phyloP scores from a whole-genome alignment of 352 stramenopile species.

The Blastocystis hominis region DNA sequence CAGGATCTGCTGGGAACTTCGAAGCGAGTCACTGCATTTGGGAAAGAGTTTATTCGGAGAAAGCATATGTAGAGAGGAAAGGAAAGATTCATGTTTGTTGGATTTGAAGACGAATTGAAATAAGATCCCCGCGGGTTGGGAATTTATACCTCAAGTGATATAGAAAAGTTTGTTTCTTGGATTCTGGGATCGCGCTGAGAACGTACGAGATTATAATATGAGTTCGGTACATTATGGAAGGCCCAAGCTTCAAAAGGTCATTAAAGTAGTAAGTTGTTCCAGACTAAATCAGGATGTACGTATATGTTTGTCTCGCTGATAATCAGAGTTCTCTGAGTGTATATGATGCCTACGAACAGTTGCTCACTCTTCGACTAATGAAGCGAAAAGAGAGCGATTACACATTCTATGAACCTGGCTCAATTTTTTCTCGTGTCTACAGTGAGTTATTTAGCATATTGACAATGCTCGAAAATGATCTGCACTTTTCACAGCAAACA shows the following conservation, averaged over 20 bases:
- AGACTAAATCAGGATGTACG: too few relatives aligned
- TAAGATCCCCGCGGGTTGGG: neutral
- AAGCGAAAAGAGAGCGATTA: neutral
- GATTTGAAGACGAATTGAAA: neutral
- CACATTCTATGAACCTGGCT: neutral
- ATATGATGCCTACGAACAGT: neutral
- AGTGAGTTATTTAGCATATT: neutral
- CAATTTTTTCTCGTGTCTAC: neutral
- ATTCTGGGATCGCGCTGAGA: too few relatives aligned
- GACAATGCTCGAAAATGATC: neutral
- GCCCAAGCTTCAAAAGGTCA: too few relatives aligned
- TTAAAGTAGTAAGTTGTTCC: too few relatives aligned
- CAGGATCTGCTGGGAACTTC: conserved; percentile 13
- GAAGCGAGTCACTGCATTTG: conserved; percentile 4
- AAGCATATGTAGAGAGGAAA: neutral
- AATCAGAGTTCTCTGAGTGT: too few relatives aligned
- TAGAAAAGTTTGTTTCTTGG: too few relatives aligned
- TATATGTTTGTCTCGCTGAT: too few relatives aligned
- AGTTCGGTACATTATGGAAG: too few relatives aligned
- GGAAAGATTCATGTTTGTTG: neutral
- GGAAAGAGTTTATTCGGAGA: conserved; percentile 29
- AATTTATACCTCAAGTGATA: neutral
- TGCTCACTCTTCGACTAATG: neutral
- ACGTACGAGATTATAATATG: too few relatives aligned
- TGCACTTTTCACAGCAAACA: neutral